Conservation (phyloP, 2,329 filamentous ascomycete species). For the Tolypocladium paradoxum region DNA sequence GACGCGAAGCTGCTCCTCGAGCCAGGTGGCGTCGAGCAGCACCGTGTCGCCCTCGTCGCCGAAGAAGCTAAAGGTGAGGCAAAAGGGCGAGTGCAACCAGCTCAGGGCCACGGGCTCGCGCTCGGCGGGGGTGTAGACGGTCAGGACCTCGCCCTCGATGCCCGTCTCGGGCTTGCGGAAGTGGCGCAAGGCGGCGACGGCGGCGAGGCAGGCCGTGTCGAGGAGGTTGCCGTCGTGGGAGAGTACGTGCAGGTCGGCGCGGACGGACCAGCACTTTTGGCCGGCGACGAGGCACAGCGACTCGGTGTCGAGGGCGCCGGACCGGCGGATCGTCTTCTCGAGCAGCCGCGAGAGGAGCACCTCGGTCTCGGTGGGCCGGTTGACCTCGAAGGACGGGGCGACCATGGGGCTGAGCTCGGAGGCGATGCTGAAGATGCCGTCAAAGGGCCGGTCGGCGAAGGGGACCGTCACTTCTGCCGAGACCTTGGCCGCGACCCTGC, state of each 20-base stretch:
- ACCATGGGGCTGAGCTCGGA: constrained; percentile 90
- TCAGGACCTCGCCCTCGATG: constrained; percentile 74
- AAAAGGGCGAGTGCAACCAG: constrained; percentile 86
- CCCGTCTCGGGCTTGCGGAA: constrained; percentile 85
- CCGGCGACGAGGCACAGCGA: constrained; percentile 89
- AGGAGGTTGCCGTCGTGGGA: constrained; percentile 85
- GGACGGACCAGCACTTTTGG: constrained; percentile 81
- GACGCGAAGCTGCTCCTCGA: constrained; percentile 68
- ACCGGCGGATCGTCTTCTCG: constrained; percentile 88
- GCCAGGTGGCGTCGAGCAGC: constrained; percentile 58
- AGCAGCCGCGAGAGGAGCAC: constrained; percentile 77
- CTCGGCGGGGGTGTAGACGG: constrained; percentile 74
- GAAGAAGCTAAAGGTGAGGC: constrained; percentile 82
- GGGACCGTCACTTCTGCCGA: constrained; percentile 83
- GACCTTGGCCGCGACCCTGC: constrained; percentile 71
- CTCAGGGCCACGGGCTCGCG: constrained; percentile 82
- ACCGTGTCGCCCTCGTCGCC: constrained; percentile 56
- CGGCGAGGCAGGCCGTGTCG: constrained; percentile 75
- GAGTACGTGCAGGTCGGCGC: constrained; percentile 85
- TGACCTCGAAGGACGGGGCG: constrained; percentile 79
- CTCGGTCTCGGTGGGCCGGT: constrained; percentile 74
- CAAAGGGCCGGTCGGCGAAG: constrained; percentile 80
- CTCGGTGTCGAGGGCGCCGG: constrained; percentile 87
- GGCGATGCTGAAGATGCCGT: constrained; percentile 87
- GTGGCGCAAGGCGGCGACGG: constrained; percentile 80